phyloP scores from a whole-genome alignment of 2,329 filamentous ascomycete genomes.

The Furcasterigmium furcatum region DNA sequence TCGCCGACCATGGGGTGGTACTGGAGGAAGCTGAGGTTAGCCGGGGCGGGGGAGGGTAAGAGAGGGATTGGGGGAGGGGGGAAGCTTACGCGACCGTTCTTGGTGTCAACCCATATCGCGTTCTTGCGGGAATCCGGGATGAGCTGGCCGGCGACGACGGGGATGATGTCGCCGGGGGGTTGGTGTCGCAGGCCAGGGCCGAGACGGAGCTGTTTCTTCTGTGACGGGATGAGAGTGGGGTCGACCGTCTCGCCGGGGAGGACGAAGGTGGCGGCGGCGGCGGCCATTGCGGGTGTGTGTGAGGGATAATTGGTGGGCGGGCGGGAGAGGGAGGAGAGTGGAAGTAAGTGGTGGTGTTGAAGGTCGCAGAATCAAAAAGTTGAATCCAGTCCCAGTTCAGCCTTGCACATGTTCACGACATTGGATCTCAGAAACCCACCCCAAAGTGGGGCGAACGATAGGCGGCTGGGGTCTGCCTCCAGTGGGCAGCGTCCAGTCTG shows the following conservation, averaged over 20 bases:
- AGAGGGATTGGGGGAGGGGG: too few relatives aligned
- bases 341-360: too few relatives aligned
- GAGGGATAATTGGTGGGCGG: not conserved
- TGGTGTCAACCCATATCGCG: conserved; percentile 72
- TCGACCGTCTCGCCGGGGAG: conserved; percentile 80
- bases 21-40: conserved; percentile 40
- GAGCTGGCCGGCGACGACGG: conserved; percentile 65
- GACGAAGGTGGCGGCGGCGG: conserved; percentile 58
- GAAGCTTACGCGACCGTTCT: conserved; percentile 59
- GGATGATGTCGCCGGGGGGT: conserved; percentile 69
- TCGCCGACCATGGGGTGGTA: conserved; percentile 81
- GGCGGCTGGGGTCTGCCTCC: not conserved
- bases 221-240: conserved; percentile 60
- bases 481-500: too few relatives aligned
- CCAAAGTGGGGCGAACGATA: not conserved
- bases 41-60: conserved; percentile 5
- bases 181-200: conserved; percentile 82
- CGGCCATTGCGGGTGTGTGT: conserved; percentile 43
- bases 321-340: too few relatives aligned
- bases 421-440: too few relatives aligned
- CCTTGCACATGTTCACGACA: conserved; percentile 7
- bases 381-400: conserved; percentile 4
- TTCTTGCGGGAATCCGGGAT: conserved; percentile 70
- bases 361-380: too few relatives aligned
- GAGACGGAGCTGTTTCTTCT: conserved; percentile 69